phyloP scores from a whole-genome alignment of 1,139 yeast species.

The Protomyces pachydermus region DNA sequence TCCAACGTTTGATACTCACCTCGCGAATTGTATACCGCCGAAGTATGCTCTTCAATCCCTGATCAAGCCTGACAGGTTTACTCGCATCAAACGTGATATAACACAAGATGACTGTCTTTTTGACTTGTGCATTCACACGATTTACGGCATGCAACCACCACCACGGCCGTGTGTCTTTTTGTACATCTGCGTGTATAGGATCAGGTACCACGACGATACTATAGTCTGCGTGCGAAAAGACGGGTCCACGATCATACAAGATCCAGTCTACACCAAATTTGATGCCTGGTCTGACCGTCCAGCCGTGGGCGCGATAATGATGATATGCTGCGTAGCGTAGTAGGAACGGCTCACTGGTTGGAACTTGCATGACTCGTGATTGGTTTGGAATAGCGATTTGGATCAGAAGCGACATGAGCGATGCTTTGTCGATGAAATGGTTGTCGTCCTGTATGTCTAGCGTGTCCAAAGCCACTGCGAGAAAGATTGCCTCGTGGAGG shows the following conservation, averaged over 20 bases:
- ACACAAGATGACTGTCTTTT: conserved; percentile 65
- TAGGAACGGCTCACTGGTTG: conserved; percentile 44
- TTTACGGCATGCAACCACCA: conserved; percentile 61
- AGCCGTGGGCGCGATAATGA: conserved; percentile 80
- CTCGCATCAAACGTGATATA: conserved; percentile 55
- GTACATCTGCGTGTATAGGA: conserved; percentile 33
- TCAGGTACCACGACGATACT: conserved; percentile 52
- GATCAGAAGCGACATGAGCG: background rate
- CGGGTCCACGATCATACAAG: conserved; percentile 86
- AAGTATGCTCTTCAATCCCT: conserved; percentile 41
- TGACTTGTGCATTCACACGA: conserved; percentile 82
- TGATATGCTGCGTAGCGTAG: conserved; percentile 70
- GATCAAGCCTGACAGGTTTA: background rate
- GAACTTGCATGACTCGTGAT: background rate
- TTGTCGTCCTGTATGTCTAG: conserved; percentile 36
- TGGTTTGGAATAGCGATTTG: background rate
- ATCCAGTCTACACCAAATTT: conserved; percentile 83
- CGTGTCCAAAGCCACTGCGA: conserved; percentile 51
- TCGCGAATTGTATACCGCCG: conserved; percentile 53
- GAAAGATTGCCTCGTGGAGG: conserved; percentile 70
- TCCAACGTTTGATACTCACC: conserved; percentile 71
- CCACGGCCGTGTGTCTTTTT: conserved; percentile 46
- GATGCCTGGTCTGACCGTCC: conserved; percentile 91
- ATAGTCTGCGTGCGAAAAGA: conserved; percentile 89
- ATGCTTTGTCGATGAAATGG: conserved; percentile 28